A percentile compares a stretch with the other conserved stretches of the same genome.
Evolutionary conservation across 2,329 filamentous ascomycete species (phyloP).

Genomic region (Aspergillus clavatus): DNA sequence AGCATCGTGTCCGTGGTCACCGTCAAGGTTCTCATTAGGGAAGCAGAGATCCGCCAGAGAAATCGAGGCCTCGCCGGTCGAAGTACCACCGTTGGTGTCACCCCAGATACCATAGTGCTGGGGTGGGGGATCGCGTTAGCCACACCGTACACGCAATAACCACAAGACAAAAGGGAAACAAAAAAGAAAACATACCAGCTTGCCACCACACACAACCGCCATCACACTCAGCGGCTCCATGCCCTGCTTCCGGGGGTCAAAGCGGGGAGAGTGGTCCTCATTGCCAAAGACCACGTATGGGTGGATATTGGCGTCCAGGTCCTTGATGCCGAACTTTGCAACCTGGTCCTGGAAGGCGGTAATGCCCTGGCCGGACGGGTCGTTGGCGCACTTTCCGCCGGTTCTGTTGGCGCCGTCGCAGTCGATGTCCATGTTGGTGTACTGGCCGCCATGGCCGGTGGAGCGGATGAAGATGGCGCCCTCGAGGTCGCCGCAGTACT

Average conservation of each 20-base stretch:
- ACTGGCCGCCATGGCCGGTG: constrained; percentile 26
- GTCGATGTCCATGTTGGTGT: constrained; percentile 56
- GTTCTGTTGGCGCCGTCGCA: constrained; percentile 50
- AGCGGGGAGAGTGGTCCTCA: constrained; percentile 28
- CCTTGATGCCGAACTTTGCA: constrained; percentile 37
- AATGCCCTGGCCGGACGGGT: constrained; percentile 35
- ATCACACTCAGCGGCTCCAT: constrained; percentile 52
- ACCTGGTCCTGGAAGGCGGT: constrained; percentile 47
- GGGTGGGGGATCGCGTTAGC: not conserved
- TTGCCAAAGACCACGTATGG: constrained; percentile 54
- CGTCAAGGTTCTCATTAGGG: constrained; percentile 48
- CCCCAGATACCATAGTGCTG: constrained; percentile 59
- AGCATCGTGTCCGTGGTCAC: constrained; percentile 52
- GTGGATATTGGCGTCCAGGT: constrained; percentile 49
- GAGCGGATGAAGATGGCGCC: constrained; percentile 49
- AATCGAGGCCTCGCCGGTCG: constrained; percentile 55
- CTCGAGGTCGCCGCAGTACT: constrained; percentile 48
- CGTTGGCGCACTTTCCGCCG: constrained; percentile 46
- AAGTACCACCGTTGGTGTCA: constrained; percentile 55
- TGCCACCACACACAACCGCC: constrained; percentile 50
- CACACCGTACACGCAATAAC: not conserved
- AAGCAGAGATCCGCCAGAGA: constrained; percentile 56
- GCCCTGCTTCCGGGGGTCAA: constrained; percentile 40
- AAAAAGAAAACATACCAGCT: constrained; percentile 35
- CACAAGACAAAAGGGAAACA: too few species aligned